Conservation (phyloP, 768 basidiomycete species). For the Pleurotus tuber-regium region DNA sequence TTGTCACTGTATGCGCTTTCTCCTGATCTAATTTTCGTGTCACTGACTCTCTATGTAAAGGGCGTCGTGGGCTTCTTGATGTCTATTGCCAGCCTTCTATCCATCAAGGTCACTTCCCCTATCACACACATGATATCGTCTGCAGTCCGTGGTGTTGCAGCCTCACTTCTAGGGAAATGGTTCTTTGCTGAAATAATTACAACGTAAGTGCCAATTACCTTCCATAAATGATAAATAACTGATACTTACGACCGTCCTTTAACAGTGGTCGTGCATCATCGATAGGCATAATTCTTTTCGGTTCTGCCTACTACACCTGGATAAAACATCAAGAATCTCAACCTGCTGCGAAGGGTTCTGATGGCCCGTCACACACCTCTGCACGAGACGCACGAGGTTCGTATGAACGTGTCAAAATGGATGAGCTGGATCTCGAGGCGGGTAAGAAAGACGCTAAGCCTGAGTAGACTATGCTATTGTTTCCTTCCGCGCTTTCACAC, state of each 20-base stretch:
- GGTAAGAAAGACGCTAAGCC: slow-evolving; percentile 17
- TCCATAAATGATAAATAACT: not conserved
- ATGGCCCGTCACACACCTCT: slow-evolving; percentile 18
- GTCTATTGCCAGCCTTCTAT: slow-evolving; percentile 88
- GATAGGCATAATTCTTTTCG: slow-evolving; percentile 76
- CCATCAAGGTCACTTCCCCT: slow-evolving; percentile 96
- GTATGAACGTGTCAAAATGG: slow-evolving; percentile 65
- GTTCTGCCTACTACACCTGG: slow-evolving; percentile 88
- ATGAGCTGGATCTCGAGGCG: slow-evolving; percentile 59
- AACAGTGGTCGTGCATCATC: slow-evolving; percentile 77
- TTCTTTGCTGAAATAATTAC: slow-evolving; percentile 82
- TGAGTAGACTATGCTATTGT: no score
- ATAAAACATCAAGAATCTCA: slow-evolving; percentile 74
- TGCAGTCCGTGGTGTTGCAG: slow-evolving; percentile 91
- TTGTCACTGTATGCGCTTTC: slow-evolving; percentile 55
- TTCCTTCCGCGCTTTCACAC: no score
- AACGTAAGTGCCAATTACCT: slow-evolving; percentile 41
- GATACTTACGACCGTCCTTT: slow-evolving; percentile 4
- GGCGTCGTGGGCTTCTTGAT: slow-evolving; percentile 91
- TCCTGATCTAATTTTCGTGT: not conserved
- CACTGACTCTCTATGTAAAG: slow-evolving; percentile 31
- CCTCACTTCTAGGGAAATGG: slow-evolving; percentile 80
- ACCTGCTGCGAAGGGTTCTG: slow-evolving; percentile 20
- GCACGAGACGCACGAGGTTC: slow-evolving; percentile 20
- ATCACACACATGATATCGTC: slow-evolving; percentile 98